Conservation (phyloP, 192 early-diverging fungal genomes). For the Podila clonocystis region DNA sequence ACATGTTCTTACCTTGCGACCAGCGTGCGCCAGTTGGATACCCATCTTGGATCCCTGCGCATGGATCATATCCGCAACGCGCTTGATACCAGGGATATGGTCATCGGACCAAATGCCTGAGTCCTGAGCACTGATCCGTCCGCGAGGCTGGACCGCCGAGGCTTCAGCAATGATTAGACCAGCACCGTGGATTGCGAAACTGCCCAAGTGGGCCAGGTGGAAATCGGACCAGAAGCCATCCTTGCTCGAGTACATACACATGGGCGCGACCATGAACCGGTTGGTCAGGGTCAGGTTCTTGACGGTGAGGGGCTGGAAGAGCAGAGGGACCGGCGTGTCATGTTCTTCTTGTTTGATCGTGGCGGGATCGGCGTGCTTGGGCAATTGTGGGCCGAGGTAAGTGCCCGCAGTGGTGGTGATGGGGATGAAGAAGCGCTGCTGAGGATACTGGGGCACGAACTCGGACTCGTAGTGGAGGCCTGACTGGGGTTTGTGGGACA, state of each 20-base stretch:
- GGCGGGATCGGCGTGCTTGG: too few species aligned
- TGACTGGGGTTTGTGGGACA: too few species aligned
- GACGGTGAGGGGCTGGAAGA: constrained; percentile 77
- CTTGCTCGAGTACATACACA: constrained; percentile 78
- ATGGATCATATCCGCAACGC: constrained; percentile 72
- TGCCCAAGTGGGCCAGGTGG: constrained; percentile 73
- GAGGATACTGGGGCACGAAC: too few species aligned
- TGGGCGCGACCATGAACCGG: constrained; percentile 82
- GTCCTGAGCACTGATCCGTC: constrained; percentile 81
- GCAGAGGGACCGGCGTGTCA: constrained; percentile 13
- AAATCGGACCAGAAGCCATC: constrained; percentile 75
- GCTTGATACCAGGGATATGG: constrained; percentile 72
- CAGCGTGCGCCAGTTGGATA: constrained; percentile 88
- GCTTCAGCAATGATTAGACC: constrained; percentile 87
- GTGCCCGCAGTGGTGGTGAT: too few species aligned
- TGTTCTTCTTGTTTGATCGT: too few species aligned
- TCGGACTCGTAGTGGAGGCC: too few species aligned
- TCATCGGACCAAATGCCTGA: constrained; percentile 87
- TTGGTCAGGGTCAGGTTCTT: constrained; percentile 78
- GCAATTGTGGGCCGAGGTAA: too few species aligned
- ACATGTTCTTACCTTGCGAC: constrained; percentile 68
- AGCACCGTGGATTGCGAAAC: constrained; percentile 80
- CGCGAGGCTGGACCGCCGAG: constrained; percentile 74
- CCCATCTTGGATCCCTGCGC: constrained; percentile 65
- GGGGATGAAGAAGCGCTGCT: too few species aligned